A percentile compares a stretch with the other conserved stretches of the same genome.
phyloP scores from a whole-genome alignment of 2,329 filamentous ascomycete species.

The Nothophoma quercina region DNA sequence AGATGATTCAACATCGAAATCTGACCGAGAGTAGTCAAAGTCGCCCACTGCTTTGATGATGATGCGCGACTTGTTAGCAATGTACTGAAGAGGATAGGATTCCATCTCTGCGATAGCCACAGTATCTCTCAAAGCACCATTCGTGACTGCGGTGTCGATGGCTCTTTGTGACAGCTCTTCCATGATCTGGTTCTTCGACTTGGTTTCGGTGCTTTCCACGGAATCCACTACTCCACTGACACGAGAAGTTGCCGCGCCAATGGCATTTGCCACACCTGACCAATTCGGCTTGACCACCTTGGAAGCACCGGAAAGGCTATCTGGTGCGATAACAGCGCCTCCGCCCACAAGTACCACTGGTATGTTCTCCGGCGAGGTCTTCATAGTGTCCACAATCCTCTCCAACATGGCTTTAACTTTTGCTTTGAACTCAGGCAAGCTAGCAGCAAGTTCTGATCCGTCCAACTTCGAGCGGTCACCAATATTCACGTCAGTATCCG shows the following conservation, averaged over 20 bases:
- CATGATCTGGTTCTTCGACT: slow-evolving; percentile 44
- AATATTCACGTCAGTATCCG: not conserved
- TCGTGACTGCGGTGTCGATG: not conserved
- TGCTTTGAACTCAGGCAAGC: slow-evolving; percentile 53
- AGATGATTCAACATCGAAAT: too few relatives aligned
- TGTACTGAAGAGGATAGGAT: too few relatives aligned
- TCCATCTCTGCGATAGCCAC: too few relatives aligned
- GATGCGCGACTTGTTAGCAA: too few relatives aligned
- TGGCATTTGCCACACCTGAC: slow-evolving; percentile 69
- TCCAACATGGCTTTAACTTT: slow-evolving; percentile 63
- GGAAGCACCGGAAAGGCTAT: slow-evolving; percentile 62
- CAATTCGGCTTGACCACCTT: slow-evolving; percentile 63
- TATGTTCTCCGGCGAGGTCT: slow-evolving; percentile 65
- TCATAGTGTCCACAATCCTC: slow-evolving; percentile 66
- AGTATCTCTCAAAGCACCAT: too few relatives aligned
- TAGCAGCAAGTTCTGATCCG: too few relatives aligned
- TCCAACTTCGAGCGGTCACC: slow-evolving; percentile 44
- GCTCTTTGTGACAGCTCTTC: not conserved
- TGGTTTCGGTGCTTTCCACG: slow-evolving; percentile 40
- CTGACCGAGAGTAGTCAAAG: too few relatives aligned
- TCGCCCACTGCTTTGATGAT: too few relatives aligned
- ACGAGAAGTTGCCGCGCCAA: slow-evolving; percentile 68
- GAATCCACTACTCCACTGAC: slow-evolving; percentile 58
- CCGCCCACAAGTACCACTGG: slow-evolving; percentile 70
- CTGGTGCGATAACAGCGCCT: slow-evolving; percentile 65